phyloP scores from a whole-genome alignment of 2,329 filamentous ascomycete species.

The Cordyceps fumosorosea region DNA sequence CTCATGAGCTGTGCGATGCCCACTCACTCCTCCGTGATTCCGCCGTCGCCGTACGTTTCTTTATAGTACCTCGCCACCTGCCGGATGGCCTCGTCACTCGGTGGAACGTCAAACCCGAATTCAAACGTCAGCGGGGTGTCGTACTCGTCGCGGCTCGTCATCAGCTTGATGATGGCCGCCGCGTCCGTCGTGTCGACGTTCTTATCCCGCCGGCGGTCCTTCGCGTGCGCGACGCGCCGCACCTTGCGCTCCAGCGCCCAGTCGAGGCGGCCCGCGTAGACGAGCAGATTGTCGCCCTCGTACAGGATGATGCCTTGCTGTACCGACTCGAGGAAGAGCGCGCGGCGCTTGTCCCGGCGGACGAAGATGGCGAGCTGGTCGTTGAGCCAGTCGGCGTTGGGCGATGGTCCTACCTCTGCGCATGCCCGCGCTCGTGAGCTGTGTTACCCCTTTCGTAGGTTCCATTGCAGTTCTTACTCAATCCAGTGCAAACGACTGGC shows the following conservation, averaged over 20 bases:
- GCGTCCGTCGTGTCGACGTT: conserved; percentile 16
- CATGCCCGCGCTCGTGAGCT: background rate
- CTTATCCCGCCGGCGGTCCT: background rate
- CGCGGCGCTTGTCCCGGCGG: conserved; percentile 12
- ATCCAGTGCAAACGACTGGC: background rate
- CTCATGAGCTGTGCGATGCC: no score
- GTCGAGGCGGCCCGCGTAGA: conserved; percentile 21
- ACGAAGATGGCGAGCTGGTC: conserved; percentile 20
- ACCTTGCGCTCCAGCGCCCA: conserved; percentile 23
- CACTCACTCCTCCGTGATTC: background rate
- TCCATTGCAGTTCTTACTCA: background rate
- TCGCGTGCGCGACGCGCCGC: conserved; percentile 18
- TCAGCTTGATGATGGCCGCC: conserved; percentile 15
- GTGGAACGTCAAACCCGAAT: conserved; percentile 15
- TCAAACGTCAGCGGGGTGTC: conserved; percentile 14
- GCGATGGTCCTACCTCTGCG: background rate
- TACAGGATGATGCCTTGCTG: conserved; percentile 20
- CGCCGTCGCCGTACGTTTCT: conserved; percentile 13
- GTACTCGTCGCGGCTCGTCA: conserved; percentile 2
- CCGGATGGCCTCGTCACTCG: conserved; percentile 11
- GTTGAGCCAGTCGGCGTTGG: conserved; percentile 19
- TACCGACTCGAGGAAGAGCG: conserved; percentile 20
- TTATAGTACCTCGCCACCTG: conserved; percentile 15
- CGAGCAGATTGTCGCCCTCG: conserved; percentile 17
- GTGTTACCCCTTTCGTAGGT: background rate